These are phyloP conservation scores for Zasmidium cellare DNA, from an alignment of 2,329 filamentous ascomycete species.

Conservation along the genomic window DNA sequence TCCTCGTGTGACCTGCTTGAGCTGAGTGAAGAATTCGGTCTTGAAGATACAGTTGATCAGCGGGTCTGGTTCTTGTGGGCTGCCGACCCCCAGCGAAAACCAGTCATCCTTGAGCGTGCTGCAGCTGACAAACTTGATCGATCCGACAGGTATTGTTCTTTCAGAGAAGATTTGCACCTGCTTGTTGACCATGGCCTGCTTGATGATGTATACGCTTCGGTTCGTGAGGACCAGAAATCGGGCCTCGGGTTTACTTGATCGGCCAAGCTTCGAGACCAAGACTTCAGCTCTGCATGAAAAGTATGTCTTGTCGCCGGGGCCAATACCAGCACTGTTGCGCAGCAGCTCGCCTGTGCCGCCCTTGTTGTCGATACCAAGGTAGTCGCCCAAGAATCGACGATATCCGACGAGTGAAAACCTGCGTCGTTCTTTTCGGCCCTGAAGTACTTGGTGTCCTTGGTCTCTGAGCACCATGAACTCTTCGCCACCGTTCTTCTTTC, in stretches of 20 bases:
- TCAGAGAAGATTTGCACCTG: conserved; percentile 81
- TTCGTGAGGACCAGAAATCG: conserved; percentile 77
- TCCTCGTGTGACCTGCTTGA: conserved; percentile 76
- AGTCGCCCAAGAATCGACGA: conserved; percentile 90
- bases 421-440: conserved; percentile 84
- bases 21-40: conserved; percentile 94
- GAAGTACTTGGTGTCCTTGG: conserved; percentile 78
- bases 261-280: conserved; percentile 90
- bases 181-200: conserved; percentile 78
- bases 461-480: conserved; percentile 88
- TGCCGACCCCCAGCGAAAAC: conserved; percentile 91
- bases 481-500: conserved; percentile 85
- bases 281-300: conserved; percentile 93
- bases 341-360: conserved; percentile 80
- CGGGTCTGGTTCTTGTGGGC: conserved; percentile 89
- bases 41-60: conserved; percentile 91
- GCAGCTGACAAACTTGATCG: conserved; percentile 82
- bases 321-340: conserved; percentile 69
- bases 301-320: conserved; percentile 68
- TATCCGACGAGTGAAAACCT: conserved; percentile 90
- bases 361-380: conserved; percentile 80
- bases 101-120: conserved; percentile 90
- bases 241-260: conserved; percentile 90
- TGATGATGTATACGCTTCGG: conserved; percentile 84
- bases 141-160: conserved; percentile 75